Conservation (phyloP, 2,329 filamentous ascomycete species). For the Paecilomyces sp. region DNA sequence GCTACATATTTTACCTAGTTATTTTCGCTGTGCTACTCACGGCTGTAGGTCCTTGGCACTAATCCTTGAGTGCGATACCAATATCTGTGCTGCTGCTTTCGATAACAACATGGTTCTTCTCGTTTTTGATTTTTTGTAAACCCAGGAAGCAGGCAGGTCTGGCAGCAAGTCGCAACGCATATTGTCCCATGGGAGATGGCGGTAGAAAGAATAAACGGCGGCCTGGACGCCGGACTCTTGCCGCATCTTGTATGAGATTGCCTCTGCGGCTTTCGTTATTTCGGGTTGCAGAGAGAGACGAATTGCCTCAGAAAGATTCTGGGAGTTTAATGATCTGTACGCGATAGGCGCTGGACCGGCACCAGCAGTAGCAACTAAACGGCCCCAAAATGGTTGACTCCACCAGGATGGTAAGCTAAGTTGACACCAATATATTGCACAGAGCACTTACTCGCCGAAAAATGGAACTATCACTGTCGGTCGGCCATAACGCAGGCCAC, state of each 20-base stretch:
- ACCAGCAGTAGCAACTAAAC: constrained; percentile 44
- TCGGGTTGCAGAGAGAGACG: constrained; percentile 34
- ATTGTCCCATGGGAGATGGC: constrained; percentile 16
- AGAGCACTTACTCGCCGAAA: constrained; percentile 36
- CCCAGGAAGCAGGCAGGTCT: constrained; percentile 22
- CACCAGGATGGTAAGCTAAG: constrained; percentile 44
- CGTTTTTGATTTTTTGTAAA: constrained; percentile 1
- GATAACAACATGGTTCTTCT: neutral
- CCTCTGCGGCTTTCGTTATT: constrained; percentile 27
- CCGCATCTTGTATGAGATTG: constrained; percentile 32
- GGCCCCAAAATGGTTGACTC: constrained; percentile 47
- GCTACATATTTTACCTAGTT: neutral
- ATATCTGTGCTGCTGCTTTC: neutral
- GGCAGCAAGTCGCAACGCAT: constrained; percentile 20
- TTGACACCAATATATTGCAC: constrained; percentile 35
- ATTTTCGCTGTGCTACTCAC: neutral
- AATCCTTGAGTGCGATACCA: neutral
- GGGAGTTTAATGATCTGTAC: constrained; percentile 36
- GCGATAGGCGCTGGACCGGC: constrained; percentile 45
- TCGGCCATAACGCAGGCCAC: constrained; percentile 44
- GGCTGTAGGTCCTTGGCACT: neutral
- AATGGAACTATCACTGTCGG: constrained; percentile 52
- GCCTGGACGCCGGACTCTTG: constrained; percentile 34
- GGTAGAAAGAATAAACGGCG: constrained; percentile 42
- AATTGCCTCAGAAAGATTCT: constrained; percentile 41